These are phyloP conservation scores for Rhodamnia rubescens DNA, from an alignment of 345 rosid genomes.

Conservation along the genomic window DNA sequence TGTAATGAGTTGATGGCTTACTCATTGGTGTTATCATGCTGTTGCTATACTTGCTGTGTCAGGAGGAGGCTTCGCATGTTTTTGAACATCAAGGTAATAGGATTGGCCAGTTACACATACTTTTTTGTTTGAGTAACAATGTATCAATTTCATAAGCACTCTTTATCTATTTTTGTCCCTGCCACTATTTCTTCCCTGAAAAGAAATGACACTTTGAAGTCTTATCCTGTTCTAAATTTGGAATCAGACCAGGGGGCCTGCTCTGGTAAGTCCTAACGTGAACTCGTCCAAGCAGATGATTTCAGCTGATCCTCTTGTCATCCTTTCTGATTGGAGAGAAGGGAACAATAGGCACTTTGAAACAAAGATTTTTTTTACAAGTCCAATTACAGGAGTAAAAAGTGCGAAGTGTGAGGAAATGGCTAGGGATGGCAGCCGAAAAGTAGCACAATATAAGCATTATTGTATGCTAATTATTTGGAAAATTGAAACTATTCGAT, in stretches of 20 bases:
- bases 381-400: not conserved
- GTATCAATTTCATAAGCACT: not conserved
- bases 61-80: constrained; percentile 80
- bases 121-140: not conserved
- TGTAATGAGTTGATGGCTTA: constrained; percentile 87
- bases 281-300: not conserved
- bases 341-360: not conserved
- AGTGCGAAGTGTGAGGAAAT: not conserved
- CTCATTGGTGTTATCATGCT: constrained; percentile 79
- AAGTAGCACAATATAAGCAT: not conserved
- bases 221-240: not conserved
- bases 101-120: not conserved
- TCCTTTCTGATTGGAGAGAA: not conserved
- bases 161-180: not conserved
- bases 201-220: not conserved
- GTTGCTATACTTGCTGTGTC: constrained; percentile 89
- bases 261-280: not conserved
- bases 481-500: not conserved
- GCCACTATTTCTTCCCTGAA: not conserved
- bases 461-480: not conserved
- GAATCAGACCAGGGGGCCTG: not conserved
- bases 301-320: not conserved
- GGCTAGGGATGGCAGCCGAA: not conserved
- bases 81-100: constrained; percentile 64
- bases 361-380: not conserved